These are phyloP conservation scores for Exidia glandulosa DNA, from an alignment of 768 basidiomycete genomes.

Conservation along the genomic window DNA sequence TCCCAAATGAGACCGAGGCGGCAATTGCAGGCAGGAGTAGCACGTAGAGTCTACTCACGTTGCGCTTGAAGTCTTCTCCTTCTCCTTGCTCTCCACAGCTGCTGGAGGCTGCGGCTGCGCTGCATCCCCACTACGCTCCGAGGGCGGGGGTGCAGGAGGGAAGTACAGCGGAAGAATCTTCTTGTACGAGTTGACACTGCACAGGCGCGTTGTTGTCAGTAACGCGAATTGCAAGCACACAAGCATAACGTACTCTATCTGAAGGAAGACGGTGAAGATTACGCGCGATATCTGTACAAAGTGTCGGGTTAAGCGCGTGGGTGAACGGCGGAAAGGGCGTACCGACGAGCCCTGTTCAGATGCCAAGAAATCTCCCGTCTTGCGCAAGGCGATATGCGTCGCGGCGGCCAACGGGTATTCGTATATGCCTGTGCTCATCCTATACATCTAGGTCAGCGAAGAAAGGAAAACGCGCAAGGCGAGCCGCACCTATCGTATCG, in stretches of 20 bases:
- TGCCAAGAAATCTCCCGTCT: constrained; percentile 47
- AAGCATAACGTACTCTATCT: constrained; percentile 52
- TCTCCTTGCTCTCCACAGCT: neutral
- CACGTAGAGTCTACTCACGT: too few relatives aligned
- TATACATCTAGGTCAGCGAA: constrained; percentile 24
- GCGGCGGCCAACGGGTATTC: constrained; percentile 68
- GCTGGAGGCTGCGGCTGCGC: too few relatives aligned
- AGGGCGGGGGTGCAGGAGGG: constrained; percentile 25
- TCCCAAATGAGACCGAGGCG: too few relatives aligned
- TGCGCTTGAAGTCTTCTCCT: too few relatives aligned
- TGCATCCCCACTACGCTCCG: neutral
- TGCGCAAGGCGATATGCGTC: constrained; percentile 54
- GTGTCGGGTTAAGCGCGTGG: constrained; percentile 18
- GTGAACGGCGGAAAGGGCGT: neutral
- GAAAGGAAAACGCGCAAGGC: constrained; percentile 11
- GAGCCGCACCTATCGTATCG: constrained; percentile 20
- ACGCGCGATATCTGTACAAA: constrained; percentile 44
- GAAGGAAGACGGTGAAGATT: constrained; percentile 64
- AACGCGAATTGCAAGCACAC: constrained; percentile 33
- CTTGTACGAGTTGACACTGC: constrained; percentile 21
- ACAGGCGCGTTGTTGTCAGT: neutral
- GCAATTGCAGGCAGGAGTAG: too few relatives aligned
- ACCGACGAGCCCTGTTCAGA: constrained; percentile 35
- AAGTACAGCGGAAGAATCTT: constrained; percentile 55
- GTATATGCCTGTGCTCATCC: constrained; percentile 71